A percentile compares a stretch with the other conserved stretches of the same genome.
phyloP scores from a whole-genome alignment of 192 early-diverging fungal genomes.

The Coemansia aciculifera region DNA sequence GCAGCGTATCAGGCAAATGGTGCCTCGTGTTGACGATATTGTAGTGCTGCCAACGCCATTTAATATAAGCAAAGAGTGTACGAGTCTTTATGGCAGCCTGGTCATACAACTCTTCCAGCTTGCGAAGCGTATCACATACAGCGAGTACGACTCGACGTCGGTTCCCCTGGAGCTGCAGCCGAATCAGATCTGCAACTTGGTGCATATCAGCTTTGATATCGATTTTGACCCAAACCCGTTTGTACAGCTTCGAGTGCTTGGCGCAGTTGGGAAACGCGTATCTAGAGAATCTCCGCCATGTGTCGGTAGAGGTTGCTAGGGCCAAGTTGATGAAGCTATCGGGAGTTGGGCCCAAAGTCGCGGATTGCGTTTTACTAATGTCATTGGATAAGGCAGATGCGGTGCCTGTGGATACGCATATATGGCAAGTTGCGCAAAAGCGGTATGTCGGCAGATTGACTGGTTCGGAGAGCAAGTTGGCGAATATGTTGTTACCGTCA shows the following conservation, averaged over 20 bases:
- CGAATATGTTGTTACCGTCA: background rate
- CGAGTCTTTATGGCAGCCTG: background rate
- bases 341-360: conserved; percentile 95
- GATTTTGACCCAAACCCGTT: background rate
- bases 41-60: background rate
- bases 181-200: background rate
- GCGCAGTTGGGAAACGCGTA: conserved; percentile 58
- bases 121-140: background rate
- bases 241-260: conserved; percentile 42
- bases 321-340: conserved; percentile 65
- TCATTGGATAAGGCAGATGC: conserved; percentile 79
- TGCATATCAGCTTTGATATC: background rate
- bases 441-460: conserved; percentile 64
- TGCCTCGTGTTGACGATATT: background rate
- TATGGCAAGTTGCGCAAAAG: conserved; percentile 89
- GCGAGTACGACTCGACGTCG: background rate
- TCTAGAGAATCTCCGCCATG: conserved; percentile 62
- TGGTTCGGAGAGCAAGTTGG: background rate
- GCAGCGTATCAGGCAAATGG: background rate
- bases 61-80: no score
- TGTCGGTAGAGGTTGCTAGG: conserved; percentile 60
- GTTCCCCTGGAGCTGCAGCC: background rate
- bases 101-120: background rate
- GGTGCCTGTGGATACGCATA: conserved; percentile 93
- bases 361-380: conserved; percentile 94